These are phyloP conservation scores for Suillus cothurnatus DNA, from an alignment of 768 basidiomycete genomes.

Conservation along the genomic window DNA sequence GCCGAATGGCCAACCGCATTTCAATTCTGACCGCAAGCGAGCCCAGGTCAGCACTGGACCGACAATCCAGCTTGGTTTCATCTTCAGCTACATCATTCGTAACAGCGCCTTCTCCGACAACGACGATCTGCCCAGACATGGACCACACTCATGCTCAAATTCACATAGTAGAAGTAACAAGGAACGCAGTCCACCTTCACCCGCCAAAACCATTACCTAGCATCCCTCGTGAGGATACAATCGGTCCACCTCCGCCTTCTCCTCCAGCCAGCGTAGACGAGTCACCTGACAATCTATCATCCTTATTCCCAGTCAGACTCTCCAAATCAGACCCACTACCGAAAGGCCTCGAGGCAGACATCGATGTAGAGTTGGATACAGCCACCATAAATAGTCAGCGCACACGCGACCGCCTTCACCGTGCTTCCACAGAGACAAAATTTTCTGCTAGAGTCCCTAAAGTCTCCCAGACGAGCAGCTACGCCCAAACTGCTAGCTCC, in stretches of 20 bases:
- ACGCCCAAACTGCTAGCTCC: constrained; percentile 24
- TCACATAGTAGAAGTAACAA: constrained; percentile 56
- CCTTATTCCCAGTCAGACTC: constrained; percentile 28
- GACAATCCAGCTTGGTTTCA: constrained; percentile 27
- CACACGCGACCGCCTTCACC: constrained; percentile 37
- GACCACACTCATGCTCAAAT: constrained; percentile 40
- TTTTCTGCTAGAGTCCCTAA: constrained; percentile 31
- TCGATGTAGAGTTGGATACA: constrained; percentile 22
- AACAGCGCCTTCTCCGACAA: constrained; percentile 29
- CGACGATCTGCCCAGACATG: constrained; percentile 27
- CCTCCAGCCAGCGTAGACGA: constrained; percentile 45
- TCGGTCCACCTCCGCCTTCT: constrained; percentile 63
- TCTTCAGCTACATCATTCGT: constrained; percentile 28
- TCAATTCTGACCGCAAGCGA: constrained; percentile 19
- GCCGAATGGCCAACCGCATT: constrained; percentile 13
- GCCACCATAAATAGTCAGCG: constrained; percentile 25
- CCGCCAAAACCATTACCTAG: constrained; percentile 38
- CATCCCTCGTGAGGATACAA: constrained; percentile 24
- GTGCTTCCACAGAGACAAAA: constrained; percentile 55
- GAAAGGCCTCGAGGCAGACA: constrained; percentile 34
- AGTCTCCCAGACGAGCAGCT: constrained; percentile 19
- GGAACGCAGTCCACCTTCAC: constrained; percentile 46
- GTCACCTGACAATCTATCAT: constrained; percentile 25
- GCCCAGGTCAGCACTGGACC: constrained; percentile 17
- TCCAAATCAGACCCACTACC: constrained; percentile 22